Conservation (phyloP, 1,139 yeast genomes). For the Nakaseomyces glabratus region DNA sequence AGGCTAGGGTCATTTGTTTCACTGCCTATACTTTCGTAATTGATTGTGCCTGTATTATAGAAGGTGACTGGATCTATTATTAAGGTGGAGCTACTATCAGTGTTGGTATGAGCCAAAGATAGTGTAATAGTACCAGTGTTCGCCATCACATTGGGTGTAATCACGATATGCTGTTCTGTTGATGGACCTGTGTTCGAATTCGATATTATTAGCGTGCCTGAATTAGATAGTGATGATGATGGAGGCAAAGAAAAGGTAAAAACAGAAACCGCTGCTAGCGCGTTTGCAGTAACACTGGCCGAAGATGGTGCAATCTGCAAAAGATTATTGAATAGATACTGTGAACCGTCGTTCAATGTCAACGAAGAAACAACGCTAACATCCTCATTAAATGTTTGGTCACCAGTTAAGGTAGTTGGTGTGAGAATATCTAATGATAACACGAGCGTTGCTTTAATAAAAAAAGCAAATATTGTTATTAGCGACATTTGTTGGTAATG, state of each 20-base stretch:
- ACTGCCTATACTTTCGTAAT: background rate
- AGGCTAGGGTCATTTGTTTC: background rate
- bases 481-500: too few species aligned
- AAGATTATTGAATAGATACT: background rate
- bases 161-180: background rate
- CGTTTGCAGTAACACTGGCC: background rate
- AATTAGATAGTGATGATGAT: background rate
- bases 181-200: background rate
- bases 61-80: background rate
- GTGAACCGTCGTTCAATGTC: background rate
- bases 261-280: background rate
- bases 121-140: background rate
- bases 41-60: background rate
- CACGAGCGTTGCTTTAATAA: too few species aligned
- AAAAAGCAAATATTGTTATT: too few species aligned
- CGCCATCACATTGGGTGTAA: background rate
- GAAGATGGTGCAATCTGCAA: background rate
- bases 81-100: background rate
- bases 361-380: background rate
- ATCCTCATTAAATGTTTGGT: slow-evolving; percentile 1
- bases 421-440: background rate
- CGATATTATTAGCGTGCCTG: background rate
- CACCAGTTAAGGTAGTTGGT: background rate
- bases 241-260: background rate
- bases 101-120: background rate